Conservation (phyloP, 2,329 filamentous ascomycete species). For the Zopfia rhizophila region DNA sequence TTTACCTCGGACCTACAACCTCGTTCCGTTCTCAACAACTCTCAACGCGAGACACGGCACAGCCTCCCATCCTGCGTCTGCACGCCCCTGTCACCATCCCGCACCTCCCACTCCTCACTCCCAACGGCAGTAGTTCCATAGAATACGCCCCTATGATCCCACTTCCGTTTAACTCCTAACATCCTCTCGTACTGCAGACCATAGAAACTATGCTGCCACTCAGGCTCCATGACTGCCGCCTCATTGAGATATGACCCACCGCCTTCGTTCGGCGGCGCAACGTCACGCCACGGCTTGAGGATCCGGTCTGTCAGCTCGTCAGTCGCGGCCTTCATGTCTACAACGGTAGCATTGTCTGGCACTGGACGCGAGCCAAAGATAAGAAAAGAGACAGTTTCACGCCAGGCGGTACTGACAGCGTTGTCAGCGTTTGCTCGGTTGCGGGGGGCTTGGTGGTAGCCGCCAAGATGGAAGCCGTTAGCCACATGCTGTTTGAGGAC, state of each 20-base stretch:
- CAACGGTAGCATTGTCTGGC: background rate
- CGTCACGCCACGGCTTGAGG: background rate
- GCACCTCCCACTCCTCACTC: constrained; percentile 1
- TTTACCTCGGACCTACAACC: too few species aligned
- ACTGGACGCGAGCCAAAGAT: background rate
- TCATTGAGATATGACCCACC: constrained; percentile 24
- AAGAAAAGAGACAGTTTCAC: background rate
- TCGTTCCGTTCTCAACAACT: too few species aligned
- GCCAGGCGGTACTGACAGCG: constrained; percentile 1
- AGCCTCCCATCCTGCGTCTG: background rate
- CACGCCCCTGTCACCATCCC: background rate
- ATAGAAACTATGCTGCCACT: constrained; percentile 1
- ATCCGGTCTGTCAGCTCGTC: constrained; percentile 3
- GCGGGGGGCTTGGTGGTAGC: background rate
- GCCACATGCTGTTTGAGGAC: constrained; percentile 18
- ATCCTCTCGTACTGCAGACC: constrained; percentile 4
- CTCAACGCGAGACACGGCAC: background rate
- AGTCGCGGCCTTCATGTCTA: background rate
- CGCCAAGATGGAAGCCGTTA: constrained; percentile 27
- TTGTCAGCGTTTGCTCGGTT: constrained; percentile 1
- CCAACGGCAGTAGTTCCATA: constrained; percentile 1
- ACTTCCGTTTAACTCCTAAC: constrained; percentile 3
- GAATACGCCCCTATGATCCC: constrained; percentile 19
- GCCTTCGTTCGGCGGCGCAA: background rate
- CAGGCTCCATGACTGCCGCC: background rate